These are phyloP conservation scores for Aegilops longissima DNA, from an alignment of 176 grass and related monocot genomes.

Conservation along the genomic window DNA sequence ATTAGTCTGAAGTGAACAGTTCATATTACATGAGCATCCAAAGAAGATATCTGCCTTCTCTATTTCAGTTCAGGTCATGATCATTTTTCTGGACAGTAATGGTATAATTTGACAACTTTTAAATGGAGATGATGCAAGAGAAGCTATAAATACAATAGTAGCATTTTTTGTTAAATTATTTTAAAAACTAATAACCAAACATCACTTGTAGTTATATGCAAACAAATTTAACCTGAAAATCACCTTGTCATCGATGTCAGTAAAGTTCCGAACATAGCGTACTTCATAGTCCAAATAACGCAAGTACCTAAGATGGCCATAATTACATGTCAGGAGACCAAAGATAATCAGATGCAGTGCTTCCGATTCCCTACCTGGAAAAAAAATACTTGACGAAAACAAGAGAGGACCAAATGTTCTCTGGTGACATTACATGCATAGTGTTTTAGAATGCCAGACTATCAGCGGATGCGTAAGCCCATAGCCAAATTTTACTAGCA, in stretches of 20 bases:
- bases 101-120: background rate
- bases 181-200: background rate
- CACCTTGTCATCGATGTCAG: slow-evolving; percentile 99
- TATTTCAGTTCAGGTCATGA: slow-evolving; percentile 11
- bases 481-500: background rate
- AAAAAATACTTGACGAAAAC: background rate
- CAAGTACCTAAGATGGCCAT: slow-evolving; percentile 55
- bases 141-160: background rate
- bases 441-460: background rate
- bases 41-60: background rate
- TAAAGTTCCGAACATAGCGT: slow-evolving; percentile 91
- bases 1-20: background rate
- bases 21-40: background rate
- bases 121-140: background rate
- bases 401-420: background rate
- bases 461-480: background rate
- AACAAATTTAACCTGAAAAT: background rate
- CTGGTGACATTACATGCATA: background rate
- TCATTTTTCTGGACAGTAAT: background rate
- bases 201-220: background rate
- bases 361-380: background rate
- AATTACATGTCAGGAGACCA: slow-evolving; percentile 2
- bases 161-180: background rate
- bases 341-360: background rate
- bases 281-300: slow-evolving; percentile 76